A percentile compares a stretch with the other conserved stretches of the same genome.
phyloP scores from a whole-genome alignment of 106 monocot species.

The Hemerocallis citrina region DNA sequence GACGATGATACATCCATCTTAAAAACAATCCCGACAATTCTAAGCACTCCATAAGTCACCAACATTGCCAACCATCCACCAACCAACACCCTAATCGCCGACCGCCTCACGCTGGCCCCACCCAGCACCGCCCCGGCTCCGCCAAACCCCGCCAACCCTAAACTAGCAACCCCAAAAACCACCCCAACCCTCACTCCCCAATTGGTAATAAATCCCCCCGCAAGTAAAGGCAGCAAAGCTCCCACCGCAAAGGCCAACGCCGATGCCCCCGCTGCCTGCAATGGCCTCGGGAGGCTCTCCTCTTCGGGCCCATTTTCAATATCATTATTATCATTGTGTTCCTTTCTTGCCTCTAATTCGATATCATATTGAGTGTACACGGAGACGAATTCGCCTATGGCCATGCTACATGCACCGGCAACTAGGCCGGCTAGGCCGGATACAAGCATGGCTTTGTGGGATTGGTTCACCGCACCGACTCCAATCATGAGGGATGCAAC shows the following conservation, averaged over 20 bases:
- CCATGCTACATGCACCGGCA: constrained; percentile 79
- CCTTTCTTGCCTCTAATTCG: constrained; percentile 18
- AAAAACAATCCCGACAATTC: constrained; percentile 24
- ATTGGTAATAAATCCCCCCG: constrained; percentile 35
- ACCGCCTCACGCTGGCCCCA: constrained; percentile 18
- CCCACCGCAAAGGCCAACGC: constrained; percentile 42
- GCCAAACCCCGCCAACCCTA: constrained; percentile 43
- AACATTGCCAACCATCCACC: constrained; percentile 63
- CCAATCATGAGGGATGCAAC: constrained; percentile 65
- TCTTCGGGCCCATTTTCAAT: neutral
- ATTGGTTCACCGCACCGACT: constrained; percentile 42
- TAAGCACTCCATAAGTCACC: constrained; percentile 40
- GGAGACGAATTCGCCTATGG: constrained; percentile 73
- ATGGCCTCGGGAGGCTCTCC: constrained; percentile 31
- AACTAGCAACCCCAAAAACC: constrained; percentile 32
- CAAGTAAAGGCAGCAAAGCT: constrained; percentile 34
- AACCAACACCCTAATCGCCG: constrained; percentile 25
- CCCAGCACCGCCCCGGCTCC: constrained; percentile 37
- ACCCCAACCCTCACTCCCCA: constrained; percentile 26
- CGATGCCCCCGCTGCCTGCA: constrained; percentile 40
- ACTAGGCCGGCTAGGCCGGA: constrained; percentile 60
- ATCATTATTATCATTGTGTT: neutral
- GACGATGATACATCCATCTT: constrained; percentile 20
- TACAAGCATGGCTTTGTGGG: constrained; percentile 37
- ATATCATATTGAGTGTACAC: constrained; percentile 68